A percentile compares a stretch with the other conserved stretches of the same genome.
Evolutionary conservation across 2,329 filamentous ascomycete genomes (phyloP).

Genomic region (Oidium heveae): DNA sequence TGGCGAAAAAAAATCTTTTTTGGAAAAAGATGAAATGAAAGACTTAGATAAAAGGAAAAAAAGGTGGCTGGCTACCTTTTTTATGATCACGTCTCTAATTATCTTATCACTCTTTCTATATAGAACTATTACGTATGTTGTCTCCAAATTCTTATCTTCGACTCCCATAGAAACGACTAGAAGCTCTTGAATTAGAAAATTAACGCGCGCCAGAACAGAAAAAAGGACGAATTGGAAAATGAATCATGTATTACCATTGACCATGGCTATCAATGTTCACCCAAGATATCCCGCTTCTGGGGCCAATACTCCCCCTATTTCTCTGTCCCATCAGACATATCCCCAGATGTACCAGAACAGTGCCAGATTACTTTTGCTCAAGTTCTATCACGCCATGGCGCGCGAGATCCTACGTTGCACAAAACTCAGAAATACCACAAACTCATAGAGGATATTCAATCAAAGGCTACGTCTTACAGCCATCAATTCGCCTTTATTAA

Average conservation of each 20-base stretch:
- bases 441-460: slow-evolving; percentile 41
- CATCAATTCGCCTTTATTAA: slow-evolving; percentile 43
- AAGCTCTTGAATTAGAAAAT: no score
- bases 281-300: slow-evolving; percentile 25
- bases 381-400: slow-evolving; percentile 62
- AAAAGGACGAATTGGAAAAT: neutral
- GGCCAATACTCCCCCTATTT: slow-evolving; percentile 79
- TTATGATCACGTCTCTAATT: no score
- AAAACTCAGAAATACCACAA: slow-evolving; percentile 40
- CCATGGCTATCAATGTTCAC: slow-evolving; percentile 12
- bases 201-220: no score
- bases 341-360: slow-evolving; percentile 30
- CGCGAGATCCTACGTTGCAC: slow-evolving; percentile 47
- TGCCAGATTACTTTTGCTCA: slow-evolving; percentile 62
- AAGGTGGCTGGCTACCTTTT: no score
- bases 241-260: slow-evolving; percentile 11
- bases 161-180: no score
- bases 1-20: no score
- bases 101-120: no score
- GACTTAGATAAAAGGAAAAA: no score
- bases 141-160: no score
- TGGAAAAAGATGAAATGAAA: no score
- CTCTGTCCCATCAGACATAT: slow-evolving; percentile 41
- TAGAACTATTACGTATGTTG: no score
- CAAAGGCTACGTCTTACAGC: slow-evolving; percentile 26